Percentiles rank a stretch among this genome's conserved stretches.
These are phyloP conservation scores for Fusarium coicis DNA, from an alignment of 2,329 filamentous ascomycete genomes.

Conservation along the genomic window DNA sequence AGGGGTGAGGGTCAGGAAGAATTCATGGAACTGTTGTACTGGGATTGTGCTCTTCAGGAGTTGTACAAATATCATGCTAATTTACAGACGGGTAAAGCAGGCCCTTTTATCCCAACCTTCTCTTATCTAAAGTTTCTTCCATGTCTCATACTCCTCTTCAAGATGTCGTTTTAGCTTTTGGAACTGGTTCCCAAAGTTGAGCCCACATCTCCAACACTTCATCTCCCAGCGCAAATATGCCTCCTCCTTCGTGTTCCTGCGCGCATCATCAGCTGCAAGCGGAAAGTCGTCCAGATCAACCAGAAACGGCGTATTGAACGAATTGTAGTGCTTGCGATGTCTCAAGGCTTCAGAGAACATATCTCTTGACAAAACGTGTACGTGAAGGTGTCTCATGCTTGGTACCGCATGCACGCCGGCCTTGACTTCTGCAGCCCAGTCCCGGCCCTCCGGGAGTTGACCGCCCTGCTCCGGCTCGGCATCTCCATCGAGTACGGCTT, in stretches of 20 bases:
- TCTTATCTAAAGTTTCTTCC: conserved; percentile 70
- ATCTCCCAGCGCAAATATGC: conserved; percentile 74
- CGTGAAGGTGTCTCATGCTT: conserved; percentile 91
- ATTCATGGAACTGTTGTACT: conserved; percentile 1
- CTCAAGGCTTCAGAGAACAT: conserved; percentile 77
- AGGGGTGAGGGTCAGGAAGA: conserved; percentile 1
- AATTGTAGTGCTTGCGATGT: conserved; percentile 91
- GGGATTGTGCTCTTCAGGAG: conserved; percentile 20
- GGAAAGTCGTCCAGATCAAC: conserved; percentile 84
- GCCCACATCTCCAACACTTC: conserved; percentile 85
- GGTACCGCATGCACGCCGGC: conserved; percentile 88
- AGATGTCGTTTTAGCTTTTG: conserved; percentile 80
- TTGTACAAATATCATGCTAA: conserved; percentile 27
- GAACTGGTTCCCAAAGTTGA: conserved; percentile 80
- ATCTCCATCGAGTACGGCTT: conserved; percentile 73
- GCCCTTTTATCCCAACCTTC: conserved; percentile 19
- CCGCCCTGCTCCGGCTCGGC: conserved; percentile 41
- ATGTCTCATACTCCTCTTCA: conserved; percentile 76
- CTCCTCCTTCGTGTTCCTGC: conserved; percentile 66
- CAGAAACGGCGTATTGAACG: conserved; percentile 88
- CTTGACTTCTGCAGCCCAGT: conserved; percentile 81
- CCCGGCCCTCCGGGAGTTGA: conserved; percentile 74
- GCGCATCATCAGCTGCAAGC: conserved; percentile 70
- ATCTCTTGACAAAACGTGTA: conserved; percentile 87
- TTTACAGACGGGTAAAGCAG: conserved; percentile 28